These are phyloP conservation scores for Podospora pseudopauciseta DNA, from an alignment of 495 filamentous ascomycete genomes.

Conservation along the genomic window DNA sequence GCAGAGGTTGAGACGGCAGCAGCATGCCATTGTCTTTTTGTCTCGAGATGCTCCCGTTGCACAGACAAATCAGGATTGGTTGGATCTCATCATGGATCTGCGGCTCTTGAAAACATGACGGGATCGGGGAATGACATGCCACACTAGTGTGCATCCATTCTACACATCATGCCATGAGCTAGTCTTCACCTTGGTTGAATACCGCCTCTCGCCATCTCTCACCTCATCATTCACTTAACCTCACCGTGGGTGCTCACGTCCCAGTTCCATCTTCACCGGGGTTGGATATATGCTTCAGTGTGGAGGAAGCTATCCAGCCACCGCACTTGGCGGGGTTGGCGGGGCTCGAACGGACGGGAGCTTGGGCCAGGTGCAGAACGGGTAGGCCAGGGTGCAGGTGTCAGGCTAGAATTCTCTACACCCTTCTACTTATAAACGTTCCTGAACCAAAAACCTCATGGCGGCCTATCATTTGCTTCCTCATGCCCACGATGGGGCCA, in stretches of 20 bases:
- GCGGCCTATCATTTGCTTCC: neutral
- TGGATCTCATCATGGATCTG: neutral
- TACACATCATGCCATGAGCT: too few species aligned
- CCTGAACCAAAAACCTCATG: neutral
- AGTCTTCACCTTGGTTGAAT: too few species aligned
- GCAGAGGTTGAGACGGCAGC: constrained; percentile 17
- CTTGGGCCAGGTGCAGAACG: neutral
- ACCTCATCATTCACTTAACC: neutral
- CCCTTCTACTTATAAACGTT: neutral
- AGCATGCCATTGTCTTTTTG: constrained; percentile 15
- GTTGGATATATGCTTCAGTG: neutral
- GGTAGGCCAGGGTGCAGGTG: too few species aligned
- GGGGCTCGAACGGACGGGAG: neutral
- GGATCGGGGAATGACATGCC: neutral
- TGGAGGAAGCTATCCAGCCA: neutral
- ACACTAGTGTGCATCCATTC: too few species aligned
- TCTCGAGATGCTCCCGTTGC: constrained; percentile 19
- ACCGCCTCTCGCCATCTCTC: neutral
- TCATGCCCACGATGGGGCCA: neutral
- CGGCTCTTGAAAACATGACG: neutral
- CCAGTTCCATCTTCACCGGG: too few species aligned
- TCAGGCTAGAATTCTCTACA: too few species aligned
- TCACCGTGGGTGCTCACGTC: neutral
- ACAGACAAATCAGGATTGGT: constrained; percentile 24
- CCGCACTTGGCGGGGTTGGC: neutral